These are phyloP conservation scores for Leccinum broughii DNA, from an alignment of 768 basidiomycete genomes.

Conservation along the genomic window DNA sequence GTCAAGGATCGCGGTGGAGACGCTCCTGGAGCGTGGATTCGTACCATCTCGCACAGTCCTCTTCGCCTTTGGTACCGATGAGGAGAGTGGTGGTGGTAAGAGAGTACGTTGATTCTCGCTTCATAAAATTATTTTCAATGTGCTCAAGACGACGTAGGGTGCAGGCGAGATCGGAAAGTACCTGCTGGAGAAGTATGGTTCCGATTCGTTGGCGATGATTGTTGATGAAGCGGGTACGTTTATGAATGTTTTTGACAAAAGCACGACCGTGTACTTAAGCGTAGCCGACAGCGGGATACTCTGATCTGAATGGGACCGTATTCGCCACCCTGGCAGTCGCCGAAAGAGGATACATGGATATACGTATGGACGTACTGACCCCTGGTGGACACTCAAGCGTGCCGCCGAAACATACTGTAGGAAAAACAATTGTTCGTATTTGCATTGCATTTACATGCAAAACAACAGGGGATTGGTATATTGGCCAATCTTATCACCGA, in stretches of 20 bases:
- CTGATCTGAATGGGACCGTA: conserved; percentile 29
- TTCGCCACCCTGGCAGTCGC: conserved; percentile 34
- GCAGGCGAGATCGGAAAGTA: conserved; percentile 41
- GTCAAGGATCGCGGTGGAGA: conserved; percentile 28
- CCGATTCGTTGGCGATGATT: conserved; percentile 51
- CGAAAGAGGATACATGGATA: conserved; percentile 47
- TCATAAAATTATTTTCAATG: not conserved
- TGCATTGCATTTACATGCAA: not conserved
- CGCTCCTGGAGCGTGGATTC: conserved; percentile 31
- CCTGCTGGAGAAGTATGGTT: conserved; percentile 47
- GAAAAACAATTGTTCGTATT: conserved; percentile 2
- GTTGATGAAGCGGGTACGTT: conserved; percentile 57
- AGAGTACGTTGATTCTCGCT: conserved; percentile 30
- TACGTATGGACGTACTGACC: conserved; percentile 43
- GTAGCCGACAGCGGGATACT: conserved; percentile 29
- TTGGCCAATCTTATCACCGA: conserved; percentile 48
- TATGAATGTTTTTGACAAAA: not conserved
- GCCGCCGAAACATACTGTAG: conserved; percentile 53
- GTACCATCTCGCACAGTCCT: conserved; percentile 33
- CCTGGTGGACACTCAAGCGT: conserved; percentile 57
- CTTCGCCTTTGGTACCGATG: conserved; percentile 46
- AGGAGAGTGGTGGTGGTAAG: conserved; percentile 39
- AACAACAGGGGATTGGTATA: conserved; percentile 48
- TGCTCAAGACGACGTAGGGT: conserved; percentile 33
- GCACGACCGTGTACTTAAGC: not conserved